These are phyloP conservation scores for Citrus unshiu DNA, from an alignment of 345 rosid genomes.

Conservation along the genomic window DNA sequence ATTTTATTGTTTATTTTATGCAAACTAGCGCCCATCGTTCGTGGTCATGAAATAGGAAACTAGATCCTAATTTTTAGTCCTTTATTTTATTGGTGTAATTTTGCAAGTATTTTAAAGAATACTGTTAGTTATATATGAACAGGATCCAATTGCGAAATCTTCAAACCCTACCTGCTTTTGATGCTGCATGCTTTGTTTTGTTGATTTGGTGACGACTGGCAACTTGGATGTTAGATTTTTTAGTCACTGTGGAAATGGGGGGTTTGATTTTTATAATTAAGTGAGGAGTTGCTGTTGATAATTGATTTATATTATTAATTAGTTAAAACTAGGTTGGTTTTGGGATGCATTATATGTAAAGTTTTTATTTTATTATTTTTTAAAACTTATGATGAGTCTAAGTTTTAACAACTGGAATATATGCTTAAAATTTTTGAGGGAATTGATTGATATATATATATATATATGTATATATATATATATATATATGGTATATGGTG, in stretches of 20 bases:
- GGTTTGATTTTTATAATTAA: neutral
- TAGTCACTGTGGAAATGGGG: neutral
- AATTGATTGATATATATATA: neutral
- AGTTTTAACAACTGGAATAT: too few relatives aligned
- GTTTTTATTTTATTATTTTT: neutral
- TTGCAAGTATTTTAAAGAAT: neutral
- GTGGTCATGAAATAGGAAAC: neutral
- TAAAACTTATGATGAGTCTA: neutral
- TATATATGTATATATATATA: too few relatives aligned
- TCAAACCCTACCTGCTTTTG: conserved; percentile 5
- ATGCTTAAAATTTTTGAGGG: neutral
- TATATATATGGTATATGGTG: too few relatives aligned
- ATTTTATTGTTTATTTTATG: neutral
- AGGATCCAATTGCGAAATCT: neutral
- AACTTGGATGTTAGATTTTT: neutral
- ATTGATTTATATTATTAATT: neutral
- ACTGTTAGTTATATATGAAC: neutral
- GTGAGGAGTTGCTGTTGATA: neutral
- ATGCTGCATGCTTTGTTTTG: neutral
- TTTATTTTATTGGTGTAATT: neutral
- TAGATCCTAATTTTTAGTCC: conserved; percentile 7
- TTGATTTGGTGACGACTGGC: neutral
- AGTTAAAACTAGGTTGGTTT: neutral
- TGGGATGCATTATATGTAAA: neutral
- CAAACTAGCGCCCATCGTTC: conserved; percentile 6